Base-by-base conservation (phyloP, 192 early-diverging fungal genomes). In the Coemansia sp. region DNA sequence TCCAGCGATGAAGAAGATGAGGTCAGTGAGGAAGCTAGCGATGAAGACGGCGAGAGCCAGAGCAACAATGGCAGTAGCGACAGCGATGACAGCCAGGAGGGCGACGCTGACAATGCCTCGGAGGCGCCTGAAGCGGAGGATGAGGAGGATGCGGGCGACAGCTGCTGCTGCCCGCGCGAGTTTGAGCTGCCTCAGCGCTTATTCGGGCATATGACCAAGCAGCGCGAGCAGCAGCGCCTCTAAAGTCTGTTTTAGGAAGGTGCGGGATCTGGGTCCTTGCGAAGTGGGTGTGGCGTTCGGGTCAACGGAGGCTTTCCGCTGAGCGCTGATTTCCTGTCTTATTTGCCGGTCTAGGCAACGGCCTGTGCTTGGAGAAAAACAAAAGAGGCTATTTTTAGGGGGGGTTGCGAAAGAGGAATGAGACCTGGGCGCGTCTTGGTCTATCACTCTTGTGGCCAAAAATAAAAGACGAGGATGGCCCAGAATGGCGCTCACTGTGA, bases 111-210 rank as follows among this genome's bases (percentile, higher is more conserved):
- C 35, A 30, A 5, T 19, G 59, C 50, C 11, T 42, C 61, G 11
- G 68, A 44, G 14, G 26, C 32, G 17, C 28, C 7, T 17, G 66
- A 33, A 19, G 28, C 39, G 39, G 59, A 53, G 1, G 16, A 28
- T 2, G 28, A 14, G 26, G 63, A 66, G 32, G 52, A 40, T 19
- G 52, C 49, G 39, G 60, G 68, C 35, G 64, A 23, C 21, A 50
- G 64, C 28, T 66, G 58, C 13, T 75, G 73, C 50, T 75, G 73
- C 32, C 78, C 78, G 10, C 67, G 70, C 39, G 78, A 81, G 62
- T 81, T 81, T 67, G 53, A 53, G 33, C 60, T 81, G 35, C 78
- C 78, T 4, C 74, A 35, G 9, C 69, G 67, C n/a, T 38, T 75
- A 26, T 70, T 62, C 30, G 70, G 40, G 6, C 67, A 67, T 32